Conservation (phyloP, 140 eudicot genomes). For the Ambrosia hybrid region DNA sequence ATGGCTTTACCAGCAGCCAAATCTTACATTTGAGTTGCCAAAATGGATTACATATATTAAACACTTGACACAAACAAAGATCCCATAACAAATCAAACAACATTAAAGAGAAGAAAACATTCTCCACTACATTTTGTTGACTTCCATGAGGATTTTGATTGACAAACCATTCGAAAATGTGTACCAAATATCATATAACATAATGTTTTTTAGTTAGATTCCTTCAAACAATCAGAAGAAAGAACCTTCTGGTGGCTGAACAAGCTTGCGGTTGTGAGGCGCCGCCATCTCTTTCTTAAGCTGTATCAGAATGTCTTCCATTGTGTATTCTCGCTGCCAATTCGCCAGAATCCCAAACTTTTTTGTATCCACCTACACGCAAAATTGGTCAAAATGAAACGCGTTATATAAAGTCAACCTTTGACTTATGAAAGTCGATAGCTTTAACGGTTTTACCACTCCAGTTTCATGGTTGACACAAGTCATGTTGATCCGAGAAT, state of each 20-base stretch:
- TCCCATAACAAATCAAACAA: conserved; percentile 30
- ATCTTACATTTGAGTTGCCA: background rate
- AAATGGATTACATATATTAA: conserved; percentile 18
- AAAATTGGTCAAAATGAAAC: background rate
- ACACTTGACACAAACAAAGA: conserved; percentile 26
- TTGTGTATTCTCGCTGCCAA: conserved; percentile 77
- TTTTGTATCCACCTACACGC: conserved; percentile 61
- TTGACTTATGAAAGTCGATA: conserved; percentile 5
- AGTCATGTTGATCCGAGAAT: conserved; percentile 43
- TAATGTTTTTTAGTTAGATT: background rate
- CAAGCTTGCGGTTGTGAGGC: conserved; percentile 74
- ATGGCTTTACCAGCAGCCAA: conserved; percentile 3
- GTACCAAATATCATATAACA: conserved; percentile 17
- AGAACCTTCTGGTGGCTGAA: conserved; percentile 76
- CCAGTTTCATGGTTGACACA: conserved; percentile 47
- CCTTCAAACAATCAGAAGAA: conserved; percentile 42
- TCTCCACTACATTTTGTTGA: conserved; percentile 18
- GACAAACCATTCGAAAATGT: conserved; percentile 17
- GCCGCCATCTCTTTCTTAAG: conserved; percentile 78
- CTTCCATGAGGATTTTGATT: conserved; percentile 13
- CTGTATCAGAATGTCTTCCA: conserved; percentile 76
- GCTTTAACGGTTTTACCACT: conserved; percentile 30
- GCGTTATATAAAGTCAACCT: background rate
- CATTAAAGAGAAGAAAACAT: conserved; percentile 10
- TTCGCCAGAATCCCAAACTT: conserved; percentile 63